These are phyloP conservation scores for Thermochaetoides dissita DNA, from an alignment of 2,329 filamentous ascomycete species.

Conservation along the genomic window DNA sequence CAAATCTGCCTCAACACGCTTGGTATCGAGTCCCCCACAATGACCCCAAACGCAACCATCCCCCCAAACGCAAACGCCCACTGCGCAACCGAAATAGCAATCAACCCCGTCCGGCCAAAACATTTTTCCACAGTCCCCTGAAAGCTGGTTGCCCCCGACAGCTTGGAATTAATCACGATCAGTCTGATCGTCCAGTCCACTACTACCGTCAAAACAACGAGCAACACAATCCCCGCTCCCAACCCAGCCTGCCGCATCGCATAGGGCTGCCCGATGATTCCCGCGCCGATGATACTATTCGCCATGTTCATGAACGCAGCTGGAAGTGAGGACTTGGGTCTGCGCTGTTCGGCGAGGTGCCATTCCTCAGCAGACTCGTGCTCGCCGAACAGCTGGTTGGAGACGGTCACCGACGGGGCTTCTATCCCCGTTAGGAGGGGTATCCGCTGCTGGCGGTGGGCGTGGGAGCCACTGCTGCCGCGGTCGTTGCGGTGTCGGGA, in stretches of 20 bases:
- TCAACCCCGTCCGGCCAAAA: conserved; percentile 73
- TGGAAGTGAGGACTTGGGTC: conserved; percentile 72
- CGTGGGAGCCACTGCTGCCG: conserved; percentile 18
- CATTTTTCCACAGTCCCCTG: conserved; percentile 93
- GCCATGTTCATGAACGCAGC: conserved; percentile 99
- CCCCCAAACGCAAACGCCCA: conserved; percentile 98
- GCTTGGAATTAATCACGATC: conserved; percentile 94
- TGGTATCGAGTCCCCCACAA: conserved; percentile 91
- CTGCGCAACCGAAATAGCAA: conserved; percentile 81
- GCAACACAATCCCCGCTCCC: conserved; percentile 61
- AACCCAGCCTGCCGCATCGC: conserved; percentile 89
- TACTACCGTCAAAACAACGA: conserved; percentile 65
- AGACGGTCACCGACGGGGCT: conserved; percentile 61
- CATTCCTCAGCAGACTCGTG: conserved; percentile 24
- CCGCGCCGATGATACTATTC: conserved; percentile 83
- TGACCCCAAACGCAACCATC: conserved; percentile 96
- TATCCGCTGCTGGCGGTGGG: conserved; percentile 42
- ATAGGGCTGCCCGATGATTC: conserved; percentile 77
- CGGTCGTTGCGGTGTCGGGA: conserved; percentile 15
- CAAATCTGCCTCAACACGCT: conserved; percentile 75
- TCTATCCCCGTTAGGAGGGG: conserved; percentile 74
- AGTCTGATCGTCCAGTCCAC: conserved; percentile 97
- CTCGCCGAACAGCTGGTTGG: conserved; percentile 19
- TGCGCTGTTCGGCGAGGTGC: conserved; percentile 39
- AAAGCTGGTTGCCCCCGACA: conserved; percentile 86